phyloP scores from a whole-genome alignment of 768 basidiomycete species.

The Cantharellus anzutake region DNA sequence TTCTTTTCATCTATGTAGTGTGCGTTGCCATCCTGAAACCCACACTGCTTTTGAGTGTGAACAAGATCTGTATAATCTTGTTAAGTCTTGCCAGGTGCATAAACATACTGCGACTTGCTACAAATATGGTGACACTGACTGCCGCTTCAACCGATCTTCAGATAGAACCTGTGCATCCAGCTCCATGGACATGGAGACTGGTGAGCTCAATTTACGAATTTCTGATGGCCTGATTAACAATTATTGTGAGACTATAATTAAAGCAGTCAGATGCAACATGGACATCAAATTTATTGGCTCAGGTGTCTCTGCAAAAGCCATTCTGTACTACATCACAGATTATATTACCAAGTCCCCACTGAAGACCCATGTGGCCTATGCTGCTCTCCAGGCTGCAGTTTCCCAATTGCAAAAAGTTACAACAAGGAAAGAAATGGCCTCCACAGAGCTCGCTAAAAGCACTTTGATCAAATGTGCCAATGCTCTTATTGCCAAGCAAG shows the following conservation, averaged over 20 bases:
- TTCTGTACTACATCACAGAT: slow-evolving; percentile 29
- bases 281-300: slow-evolving; percentile 30
- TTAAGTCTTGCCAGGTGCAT: not conserved
- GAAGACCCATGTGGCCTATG: slow-evolving; percentile 23
- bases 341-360: slow-evolving; percentile 29
- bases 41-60: not conserved
- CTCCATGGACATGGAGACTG: slow-evolving; percentile 12
- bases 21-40: not conserved
- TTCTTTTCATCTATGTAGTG: not conserved
- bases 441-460: slow-evolving; percentile 17
- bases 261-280: slow-evolving; percentile 25
- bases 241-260: slow-evolving; percentile 23
- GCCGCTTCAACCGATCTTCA: slow-evolving; percentile 17
- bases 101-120: slow-evolving; percentile 20
- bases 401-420: slow-evolving; percentile 14
- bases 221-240: slow-evolving; percentile 26
- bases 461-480: slow-evolving; percentile 22
- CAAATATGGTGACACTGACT: slow-evolving; percentile 25
- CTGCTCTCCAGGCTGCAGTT: slow-evolving; percentile 20
- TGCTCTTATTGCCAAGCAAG: slow-evolving; percentile 21
- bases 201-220: slow-evolving; percentile 14
- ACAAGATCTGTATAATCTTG: not conserved
- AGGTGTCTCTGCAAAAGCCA: slow-evolving; percentile 25
- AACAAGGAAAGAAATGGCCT: too few relatives aligned
- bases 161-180: slow-evolving; percentile 4